phyloP scores from a whole-genome alignment of 805 yeast genomes.

The Candida coquimbonensis region DNA sequence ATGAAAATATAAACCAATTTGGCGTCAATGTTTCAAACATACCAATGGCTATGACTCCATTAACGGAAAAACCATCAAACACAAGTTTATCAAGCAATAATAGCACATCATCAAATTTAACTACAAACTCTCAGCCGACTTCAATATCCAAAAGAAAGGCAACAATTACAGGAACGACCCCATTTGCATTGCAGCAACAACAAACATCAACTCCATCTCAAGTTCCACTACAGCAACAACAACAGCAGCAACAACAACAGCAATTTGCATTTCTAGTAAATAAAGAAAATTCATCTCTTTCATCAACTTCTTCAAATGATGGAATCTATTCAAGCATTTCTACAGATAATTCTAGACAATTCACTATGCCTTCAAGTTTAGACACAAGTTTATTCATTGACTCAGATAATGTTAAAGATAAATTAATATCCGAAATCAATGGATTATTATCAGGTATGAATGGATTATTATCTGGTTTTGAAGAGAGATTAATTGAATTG shows the following conservation, averaged over 20 bases:
- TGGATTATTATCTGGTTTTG: conserved; percentile 23
- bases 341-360: background rate
- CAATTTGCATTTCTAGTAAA: conserved; percentile 2
- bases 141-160: conserved; percentile 5
- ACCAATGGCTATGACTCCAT: conserved; percentile 75
- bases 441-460: conserved; percentile 16
- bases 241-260: background rate
- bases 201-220: conserved; percentile 1
- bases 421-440: conserved; percentile 21
- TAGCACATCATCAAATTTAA: background rate
- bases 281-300: conserved; percentile 5
- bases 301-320: conserved; percentile 11
- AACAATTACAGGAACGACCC: conserved; percentile 6
- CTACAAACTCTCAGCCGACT: background rate
- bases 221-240: conserved; percentile 4
- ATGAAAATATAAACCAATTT: conserved; percentile 55
- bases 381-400: conserved; percentile 20
- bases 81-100: conserved; percentile 1
- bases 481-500: conserved; percentile 20
- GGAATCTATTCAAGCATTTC: conserved; percentile 1
- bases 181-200: conserved; percentile 4
- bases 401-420: conserved; percentile 17
- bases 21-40: conserved; percentile 49
- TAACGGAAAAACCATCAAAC: conserved; percentile 45
- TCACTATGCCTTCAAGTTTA: conserved; percentile 6